Evolutionary conservation across 2,329 filamentous ascomycete genomes (phyloP).

Genomic region (Corynespora cassiicola): DNA sequence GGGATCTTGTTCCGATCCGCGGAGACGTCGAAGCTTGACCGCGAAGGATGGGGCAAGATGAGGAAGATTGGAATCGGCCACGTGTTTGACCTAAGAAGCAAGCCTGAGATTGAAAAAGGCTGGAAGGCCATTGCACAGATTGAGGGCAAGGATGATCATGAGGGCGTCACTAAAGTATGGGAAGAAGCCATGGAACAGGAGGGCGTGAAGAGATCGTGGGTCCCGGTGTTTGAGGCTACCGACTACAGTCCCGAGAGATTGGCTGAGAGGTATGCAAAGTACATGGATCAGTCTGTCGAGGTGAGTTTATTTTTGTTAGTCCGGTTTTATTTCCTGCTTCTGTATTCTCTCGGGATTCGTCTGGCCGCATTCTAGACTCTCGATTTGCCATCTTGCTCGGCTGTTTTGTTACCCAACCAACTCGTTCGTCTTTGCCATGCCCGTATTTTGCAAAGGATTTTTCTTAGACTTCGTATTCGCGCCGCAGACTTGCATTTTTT

Average conservation of each 20-base stretch:
- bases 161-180: constrained; percentile 39
- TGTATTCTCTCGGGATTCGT: too few relatives aligned
- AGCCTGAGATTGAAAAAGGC: constrained; percentile 61
- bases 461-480: too few relatives aligned
- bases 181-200: constrained; percentile 35
- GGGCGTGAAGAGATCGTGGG: constrained; percentile 61
- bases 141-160: constrained; percentile 41
- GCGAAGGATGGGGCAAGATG: constrained; percentile 25
- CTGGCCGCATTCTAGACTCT: too few relatives aligned
- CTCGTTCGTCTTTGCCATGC: too few relatives aligned
- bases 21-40: constrained; percentile 57
- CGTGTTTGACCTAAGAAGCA: constrained; percentile 73
- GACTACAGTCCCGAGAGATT: constrained; percentile 70
- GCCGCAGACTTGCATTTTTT: too few relatives aligned
- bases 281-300: constrained; percentile 60
- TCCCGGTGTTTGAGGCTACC: constrained; percentile 68
- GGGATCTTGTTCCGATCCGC: constrained; percentile 71
- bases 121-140: constrained; percentile 33
- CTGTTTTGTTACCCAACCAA: too few relatives aligned
- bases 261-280: constrained; percentile 66
- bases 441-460: too few relatives aligned
- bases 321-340: too few relatives aligned
- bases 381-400: too few relatives aligned
- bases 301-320: too few relatives aligned
- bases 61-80: constrained; percentile 64